Percentiles rank a stretch among this genome's conserved stretches.
These are phyloP conservation scores for Logfia minima DNA, from an alignment of 129 eudicot genomes.

Conservation along the genomic window DNA sequence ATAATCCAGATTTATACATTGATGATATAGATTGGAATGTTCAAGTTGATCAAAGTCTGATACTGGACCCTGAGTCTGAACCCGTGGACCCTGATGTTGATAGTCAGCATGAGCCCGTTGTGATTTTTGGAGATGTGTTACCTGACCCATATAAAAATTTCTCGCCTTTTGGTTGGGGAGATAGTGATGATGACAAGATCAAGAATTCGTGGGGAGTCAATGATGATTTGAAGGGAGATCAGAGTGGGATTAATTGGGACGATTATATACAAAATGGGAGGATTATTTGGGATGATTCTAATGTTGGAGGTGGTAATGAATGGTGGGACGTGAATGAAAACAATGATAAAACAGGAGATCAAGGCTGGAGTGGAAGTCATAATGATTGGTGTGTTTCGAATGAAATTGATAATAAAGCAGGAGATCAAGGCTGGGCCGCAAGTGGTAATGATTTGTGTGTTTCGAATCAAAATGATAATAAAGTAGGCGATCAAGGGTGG, in stretches of 20 bases:
- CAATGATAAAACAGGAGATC: neutral
- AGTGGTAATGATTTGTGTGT: neutral
- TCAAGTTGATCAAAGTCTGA: constrained; percentile 38
- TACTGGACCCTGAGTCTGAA: constrained; percentile 43
- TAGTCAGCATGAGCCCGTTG: constrained; percentile 35
- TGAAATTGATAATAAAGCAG: neutral
- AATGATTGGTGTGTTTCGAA: neutral
- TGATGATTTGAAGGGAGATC: constrained; percentile 18
- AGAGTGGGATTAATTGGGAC: constrained; percentile 26
- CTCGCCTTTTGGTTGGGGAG: constrained; percentile 65
- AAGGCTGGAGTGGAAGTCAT: neutral
- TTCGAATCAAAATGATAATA: neutral
- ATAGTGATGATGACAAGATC: constrained; percentile 42
- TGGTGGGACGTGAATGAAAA: neutral
- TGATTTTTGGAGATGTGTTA: constrained; percentile 50
- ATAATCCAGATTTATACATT: constrained; percentile 73
- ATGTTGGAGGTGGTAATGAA: constrained; percentile 16
- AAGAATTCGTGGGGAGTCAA: constrained; percentile 15
- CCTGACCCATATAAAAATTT: constrained; percentile 34
- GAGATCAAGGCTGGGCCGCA: neutral
- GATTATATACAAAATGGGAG: constrained; percentile 28
- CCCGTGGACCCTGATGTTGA: constrained; percentile 12
- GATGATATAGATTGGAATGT: constrained; percentile 75
- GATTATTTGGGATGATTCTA: constrained; percentile 29
- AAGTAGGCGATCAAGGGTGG: constrained; percentile 28